phyloP scores from a whole-genome alignment of 306 rosid species.

The Argentina anserina region DNA sequence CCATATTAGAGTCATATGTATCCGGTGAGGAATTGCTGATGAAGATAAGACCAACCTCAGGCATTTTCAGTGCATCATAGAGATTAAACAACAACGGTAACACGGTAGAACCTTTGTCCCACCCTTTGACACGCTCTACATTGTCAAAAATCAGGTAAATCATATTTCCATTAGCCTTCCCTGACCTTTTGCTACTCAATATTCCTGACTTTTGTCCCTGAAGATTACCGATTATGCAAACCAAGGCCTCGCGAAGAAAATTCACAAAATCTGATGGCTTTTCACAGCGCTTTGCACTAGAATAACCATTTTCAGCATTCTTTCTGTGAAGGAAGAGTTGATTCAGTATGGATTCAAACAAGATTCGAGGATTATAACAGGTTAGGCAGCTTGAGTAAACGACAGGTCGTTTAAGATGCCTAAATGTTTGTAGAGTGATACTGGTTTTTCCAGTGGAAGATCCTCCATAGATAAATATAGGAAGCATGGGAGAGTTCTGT shows the following conservation, averaged over 20 bases:
- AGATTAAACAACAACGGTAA: slow-evolving; percentile 75
- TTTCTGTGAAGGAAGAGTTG: slow-evolving; percentile 70
- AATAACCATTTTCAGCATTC: slow-evolving; percentile 57
- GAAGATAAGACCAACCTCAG: slow-evolving; percentile 74
- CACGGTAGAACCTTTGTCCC: slow-evolving; percentile 79
- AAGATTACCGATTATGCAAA: slow-evolving; percentile 38
- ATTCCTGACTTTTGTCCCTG: slow-evolving; percentile 40
- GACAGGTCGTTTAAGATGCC: slow-evolving; percentile 74
- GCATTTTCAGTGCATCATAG: slow-evolving; percentile 67
- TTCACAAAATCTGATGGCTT: slow-evolving; percentile 78
- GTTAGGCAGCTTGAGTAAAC: slow-evolving; percentile 83
- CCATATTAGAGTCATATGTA: slow-evolving; percentile 74
- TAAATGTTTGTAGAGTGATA: slow-evolving; percentile 52
- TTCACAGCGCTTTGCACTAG: slow-evolving; percentile 71
- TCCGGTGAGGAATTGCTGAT: slow-evolving; percentile 81
- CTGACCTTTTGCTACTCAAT: slow-evolving; percentile 30
- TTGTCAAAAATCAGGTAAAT: slow-evolving; percentile 80
- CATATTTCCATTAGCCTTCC: slow-evolving; percentile 60
- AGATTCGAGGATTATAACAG: slow-evolving; percentile 66
- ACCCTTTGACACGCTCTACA: slow-evolving; percentile 71
- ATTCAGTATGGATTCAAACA: slow-evolving; percentile 79
- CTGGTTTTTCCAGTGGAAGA: slow-evolving; percentile 82
- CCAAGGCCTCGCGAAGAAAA: slow-evolving; percentile 72
- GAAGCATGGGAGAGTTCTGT: slow-evolving; percentile 69
- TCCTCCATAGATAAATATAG: slow-evolving; percentile 78